These are phyloP conservation scores for Cryptococcus amylolentus DNA, from an alignment of 1,284 basidiomycete species.

Conservation along the genomic window DNA sequence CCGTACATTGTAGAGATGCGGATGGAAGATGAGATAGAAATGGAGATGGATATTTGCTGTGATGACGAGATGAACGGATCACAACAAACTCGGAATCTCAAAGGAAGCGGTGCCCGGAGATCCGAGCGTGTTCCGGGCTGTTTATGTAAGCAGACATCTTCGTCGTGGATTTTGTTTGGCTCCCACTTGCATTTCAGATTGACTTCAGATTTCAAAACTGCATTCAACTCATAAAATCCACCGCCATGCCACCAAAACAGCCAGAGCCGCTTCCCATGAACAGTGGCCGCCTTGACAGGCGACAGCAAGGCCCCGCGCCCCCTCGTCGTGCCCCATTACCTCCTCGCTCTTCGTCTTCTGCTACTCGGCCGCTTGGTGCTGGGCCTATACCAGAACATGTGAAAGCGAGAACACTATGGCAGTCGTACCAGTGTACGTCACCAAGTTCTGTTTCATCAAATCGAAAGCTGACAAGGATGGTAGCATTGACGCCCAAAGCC, in stretches of 20 bases:
- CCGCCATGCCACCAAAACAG: background rate
- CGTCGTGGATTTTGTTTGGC: no score
- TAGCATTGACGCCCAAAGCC: slow-evolving; percentile 8
- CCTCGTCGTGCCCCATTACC: background rate
- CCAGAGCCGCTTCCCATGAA: background rate
- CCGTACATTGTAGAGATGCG: slow-evolving; percentile 12
- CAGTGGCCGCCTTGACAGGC: no score
- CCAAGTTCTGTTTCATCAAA: no score
- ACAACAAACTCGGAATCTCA: no score
- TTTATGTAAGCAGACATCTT: no score
- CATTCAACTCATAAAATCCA: background rate
- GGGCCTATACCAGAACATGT: slow-evolving; percentile 4
- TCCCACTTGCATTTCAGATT: no score
- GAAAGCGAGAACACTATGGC: background rate
- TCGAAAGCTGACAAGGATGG: no score
- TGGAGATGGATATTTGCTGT: background rate
- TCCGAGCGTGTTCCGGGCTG: no score
- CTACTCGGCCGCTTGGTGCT: background rate
- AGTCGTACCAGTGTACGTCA: slow-evolving; percentile 1
- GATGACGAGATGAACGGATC: background rate
- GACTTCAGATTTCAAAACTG: no score
- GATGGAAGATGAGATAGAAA: background rate
- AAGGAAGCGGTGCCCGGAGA: no score
- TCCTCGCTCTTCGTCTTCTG: background rate
- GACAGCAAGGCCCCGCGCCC: no score